Evolutionary conservation across 805 yeast genomes (phyloP), one percentile per base, ranked within the genome.

Genomic region (Cyberlindnera saturnus): DNA sequence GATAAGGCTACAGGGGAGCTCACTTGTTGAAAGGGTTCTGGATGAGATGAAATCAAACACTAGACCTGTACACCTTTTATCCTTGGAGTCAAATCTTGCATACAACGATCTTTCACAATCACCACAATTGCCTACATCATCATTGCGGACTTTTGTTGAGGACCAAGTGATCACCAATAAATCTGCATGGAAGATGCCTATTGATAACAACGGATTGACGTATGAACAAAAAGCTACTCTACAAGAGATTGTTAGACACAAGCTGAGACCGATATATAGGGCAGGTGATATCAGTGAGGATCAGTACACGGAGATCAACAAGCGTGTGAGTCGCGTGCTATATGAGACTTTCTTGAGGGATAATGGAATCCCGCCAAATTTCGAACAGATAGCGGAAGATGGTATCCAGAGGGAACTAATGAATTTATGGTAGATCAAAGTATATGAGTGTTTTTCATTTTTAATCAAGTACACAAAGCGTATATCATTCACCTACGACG

Each of bases 261-360:
- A 65, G 16, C 56, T 86, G 38, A 65, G 78, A 39, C 75, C 77
- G 2, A 59, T 72, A 23, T 79, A 77, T 53, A 60, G 64, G 15
- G 60, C 63, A 4, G 65, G 65, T 0, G 44, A 44, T 3, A 50
- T 69, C 4, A 59, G 51, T 28, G 64, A 63, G 26, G 64, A 64
- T 4, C 66, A 67, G 40, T 86, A 81, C 56, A 82, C 87, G 3
- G 60, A 59, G 14, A 70, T 85, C 42, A 86, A 86, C 61, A 77
- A 75, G 62, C 63, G 63, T 3, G 79, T 84, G 6, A 82, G 90
- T 13, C 68, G 86, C 41, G 64, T 65, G 35, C 59, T 84, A 16
- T 86, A 86, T 57, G 62, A 62, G 16, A 55, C 60, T 10, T 61
- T 65, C 8, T 39, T 50, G 7, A 46, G 50, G 16, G 47, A 44